A percentile compares a stretch with the other conserved stretches of the same genome.
Conservation (phyloP, 225 moss, liverwort and hornwort genomes). For the Pleurozium schreberi region DNA sequence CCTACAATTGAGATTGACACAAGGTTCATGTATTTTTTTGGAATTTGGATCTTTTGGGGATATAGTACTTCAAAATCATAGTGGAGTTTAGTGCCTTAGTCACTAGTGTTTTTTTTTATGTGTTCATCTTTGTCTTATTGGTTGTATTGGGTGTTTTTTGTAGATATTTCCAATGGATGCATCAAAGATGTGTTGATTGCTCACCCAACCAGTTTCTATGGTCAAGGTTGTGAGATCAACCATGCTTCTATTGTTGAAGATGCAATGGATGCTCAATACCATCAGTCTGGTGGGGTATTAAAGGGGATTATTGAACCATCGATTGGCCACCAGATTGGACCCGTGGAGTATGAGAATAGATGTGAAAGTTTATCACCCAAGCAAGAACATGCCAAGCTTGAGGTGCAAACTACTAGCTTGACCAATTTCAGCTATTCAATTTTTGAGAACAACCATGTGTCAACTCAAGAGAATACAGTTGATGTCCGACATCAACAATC, state of each 20-base stretch:
- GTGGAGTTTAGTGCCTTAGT: no score
- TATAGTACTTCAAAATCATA: no score
- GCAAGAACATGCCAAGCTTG: accelerated
- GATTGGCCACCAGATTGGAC: neutral
- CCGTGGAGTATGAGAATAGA: neutral
- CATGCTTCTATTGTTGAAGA: neutral
- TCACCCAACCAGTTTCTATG: neutral
- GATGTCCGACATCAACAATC: neutral
- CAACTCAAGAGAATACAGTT: neutral
- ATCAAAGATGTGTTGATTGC: accelerated
- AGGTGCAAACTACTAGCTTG: accelerated
- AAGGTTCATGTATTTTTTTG: no score
- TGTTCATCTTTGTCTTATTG: neutral
- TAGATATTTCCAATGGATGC: accelerated
- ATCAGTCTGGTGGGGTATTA: accelerated
- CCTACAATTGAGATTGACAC: no score
- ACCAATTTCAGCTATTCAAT: no score
- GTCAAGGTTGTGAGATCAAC: neutral
- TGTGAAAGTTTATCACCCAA: neutral
- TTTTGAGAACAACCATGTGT: neutral
- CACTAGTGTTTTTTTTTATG: no score
- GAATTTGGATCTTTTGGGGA: no score
- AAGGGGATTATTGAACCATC: neutral
- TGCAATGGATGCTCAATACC: neutral
- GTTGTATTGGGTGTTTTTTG: neutral